Evolutionary conservation across 116 monocot species (phyloP).

Genomic region (Dioscorea cayenensis): DNA sequence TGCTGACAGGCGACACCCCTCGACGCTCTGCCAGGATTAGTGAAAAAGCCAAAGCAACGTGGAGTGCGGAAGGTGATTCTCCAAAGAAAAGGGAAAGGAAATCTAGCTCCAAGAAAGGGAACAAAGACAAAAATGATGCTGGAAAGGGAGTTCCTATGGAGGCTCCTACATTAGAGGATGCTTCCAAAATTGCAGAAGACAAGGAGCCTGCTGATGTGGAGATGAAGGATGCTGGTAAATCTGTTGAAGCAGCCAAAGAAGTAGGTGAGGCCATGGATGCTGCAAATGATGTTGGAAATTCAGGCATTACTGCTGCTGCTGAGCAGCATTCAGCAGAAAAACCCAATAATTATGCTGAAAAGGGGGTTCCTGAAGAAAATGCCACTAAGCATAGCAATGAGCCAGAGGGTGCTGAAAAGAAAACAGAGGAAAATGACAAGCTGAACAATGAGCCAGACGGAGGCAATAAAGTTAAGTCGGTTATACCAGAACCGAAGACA

Average conservation of each 20-base stretch:
- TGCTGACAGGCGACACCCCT: constrained; percentile 55
- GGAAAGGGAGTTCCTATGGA: neutral
- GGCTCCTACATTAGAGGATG: neutral
- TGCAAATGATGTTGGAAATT: neutral
- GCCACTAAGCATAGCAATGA: neutral
- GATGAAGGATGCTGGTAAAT: constrained; percentile 29
- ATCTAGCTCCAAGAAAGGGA: constrained; percentile 33
- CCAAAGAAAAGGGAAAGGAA: constrained; percentile 47
- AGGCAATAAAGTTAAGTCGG: neutral
- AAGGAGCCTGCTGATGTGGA: constrained; percentile 19
- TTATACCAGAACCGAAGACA: neutral
- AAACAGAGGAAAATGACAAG: constrained; percentile 1
- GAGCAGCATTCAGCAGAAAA: too few species aligned
- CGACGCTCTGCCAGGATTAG: constrained; percentile 75
- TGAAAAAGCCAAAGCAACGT: constrained; percentile 41
- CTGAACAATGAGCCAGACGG: neutral
- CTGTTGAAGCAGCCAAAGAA: constrained; percentile 5
- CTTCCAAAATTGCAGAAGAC: constrained; percentile 8
- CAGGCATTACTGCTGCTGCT: too few species aligned
- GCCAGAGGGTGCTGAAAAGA: neutral
- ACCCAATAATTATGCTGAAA: too few species aligned
- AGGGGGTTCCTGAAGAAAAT: neutral
- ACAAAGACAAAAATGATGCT: neutral
- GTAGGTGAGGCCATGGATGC: neutral
- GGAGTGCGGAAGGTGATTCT: constrained; percentile 32